phyloP scores from a whole-genome alignment of 768 basidiomycete genomes.

The Dentipellis sp. region DNA sequence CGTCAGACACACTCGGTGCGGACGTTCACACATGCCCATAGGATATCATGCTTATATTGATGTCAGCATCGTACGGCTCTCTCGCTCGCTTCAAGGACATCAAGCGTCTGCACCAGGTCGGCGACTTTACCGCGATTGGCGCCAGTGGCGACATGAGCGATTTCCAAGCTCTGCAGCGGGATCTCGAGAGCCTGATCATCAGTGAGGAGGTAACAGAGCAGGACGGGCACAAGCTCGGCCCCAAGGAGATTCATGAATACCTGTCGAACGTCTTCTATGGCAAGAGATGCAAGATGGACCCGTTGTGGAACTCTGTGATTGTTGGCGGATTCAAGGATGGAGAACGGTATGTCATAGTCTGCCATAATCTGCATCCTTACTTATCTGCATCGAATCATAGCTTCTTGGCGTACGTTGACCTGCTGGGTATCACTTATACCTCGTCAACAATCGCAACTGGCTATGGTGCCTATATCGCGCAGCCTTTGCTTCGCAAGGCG shows the following conservation, averaged over 20 bases:
- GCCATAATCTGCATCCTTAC: not conserved
- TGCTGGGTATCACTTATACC: conserved; percentile 93
- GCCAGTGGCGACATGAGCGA: conserved; percentile 97
- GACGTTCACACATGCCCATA: not conserved
- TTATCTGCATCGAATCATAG: conserved; percentile 28
- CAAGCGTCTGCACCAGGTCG: conserved; percentile 79
- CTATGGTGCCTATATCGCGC: conserved; percentile 88
- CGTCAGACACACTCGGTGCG: conserved; percentile 93
- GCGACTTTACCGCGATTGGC: conserved; percentile 78
- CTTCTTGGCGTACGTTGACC: conserved; percentile 90
- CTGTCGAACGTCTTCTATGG: conserved; percentile 86
- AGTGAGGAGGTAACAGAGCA: conserved; percentile 66
- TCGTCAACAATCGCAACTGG: conserved; percentile 93
- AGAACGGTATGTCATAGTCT: conserved; percentile 44
- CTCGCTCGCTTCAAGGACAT: conserved; percentile 95
- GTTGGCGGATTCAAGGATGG: conserved; percentile 89
- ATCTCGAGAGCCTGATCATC: conserved; percentile 69
- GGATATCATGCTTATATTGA: not conserved
- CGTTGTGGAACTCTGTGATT: conserved; percentile 90
- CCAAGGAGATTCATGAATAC: conserved; percentile 88
- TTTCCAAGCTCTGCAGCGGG: conserved; percentile 83
- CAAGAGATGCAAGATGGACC: conserved; percentile 81
- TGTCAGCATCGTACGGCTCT: conserved; percentile 87
- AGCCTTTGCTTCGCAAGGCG: conserved; percentile 83
- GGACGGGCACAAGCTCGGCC: conserved; percentile 80